Base-by-base conservation (phyloP, 2,329 filamentous ascomycete genomes). In the Monilinia fructicola region DNA sequence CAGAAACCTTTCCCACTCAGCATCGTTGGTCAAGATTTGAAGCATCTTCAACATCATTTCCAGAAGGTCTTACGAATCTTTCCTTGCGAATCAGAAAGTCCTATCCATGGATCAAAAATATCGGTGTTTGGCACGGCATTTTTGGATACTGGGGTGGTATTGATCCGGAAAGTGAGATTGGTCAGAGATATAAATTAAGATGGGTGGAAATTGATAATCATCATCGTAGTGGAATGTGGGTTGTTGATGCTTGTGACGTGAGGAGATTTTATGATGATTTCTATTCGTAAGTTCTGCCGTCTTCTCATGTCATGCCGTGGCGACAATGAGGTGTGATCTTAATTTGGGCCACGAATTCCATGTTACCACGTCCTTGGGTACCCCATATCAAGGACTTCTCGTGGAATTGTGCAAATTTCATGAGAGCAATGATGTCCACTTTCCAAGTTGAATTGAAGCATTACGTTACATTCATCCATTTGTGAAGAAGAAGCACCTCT, bases 51-150 rank as follows among this genome's bases (percentile, higher is more conserved):
- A 52, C 50, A 59, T 54, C 66, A 4, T 70, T 70, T 54, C 66
- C 69, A 23, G 35, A 44, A 35, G 68, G 66, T 12, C 69, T 70
- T 35, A 40, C 67, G 31, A n/a, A 62, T 16, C 61, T 65, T 11
- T 54, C 67, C 14, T 38, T 26, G 2, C 35, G 21, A 9, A 68
- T 70, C 18, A 59, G 35, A 38, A 31, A 60, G 2, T n/a, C 28
- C 21, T 64, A 67, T 56, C 68, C 69, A n/a, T 64, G 23, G 28
- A 59, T 70, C 18, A 65, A 67, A 53, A 64, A 69, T 14, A 67
- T 69, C n/a, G 69, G 66, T 35, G 55, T 70, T 26, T 70, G 69
- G 69, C 69, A 70, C 26, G 69, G 66, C 3, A 64, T 69, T 16
- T 54, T 70, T 35, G 69, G 69, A 11, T 69, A 68, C 28, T 70